Conservation (phyloP, 2,329 filamentous ascomycete species). For the Clonostachys chloroleuca region DNA sequence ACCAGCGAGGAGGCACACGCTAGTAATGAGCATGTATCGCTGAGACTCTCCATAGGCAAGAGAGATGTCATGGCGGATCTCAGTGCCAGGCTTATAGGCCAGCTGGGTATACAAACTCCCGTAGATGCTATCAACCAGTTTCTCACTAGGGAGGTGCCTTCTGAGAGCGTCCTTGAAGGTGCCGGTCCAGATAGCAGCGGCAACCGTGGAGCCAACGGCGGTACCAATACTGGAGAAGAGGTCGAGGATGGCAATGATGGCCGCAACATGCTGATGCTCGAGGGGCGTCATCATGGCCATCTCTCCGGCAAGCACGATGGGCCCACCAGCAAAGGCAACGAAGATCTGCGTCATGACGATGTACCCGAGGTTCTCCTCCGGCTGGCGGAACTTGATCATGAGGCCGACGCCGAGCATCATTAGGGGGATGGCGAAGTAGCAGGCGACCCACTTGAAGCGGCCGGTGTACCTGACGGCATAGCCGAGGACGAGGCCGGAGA, state of each 20-base stretch:
- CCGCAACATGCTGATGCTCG: constrained; percentile 55
- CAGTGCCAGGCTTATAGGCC: constrained; percentile 42
- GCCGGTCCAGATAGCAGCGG: constrained; percentile 61
- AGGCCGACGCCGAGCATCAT: constrained; percentile 51
- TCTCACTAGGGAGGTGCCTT: constrained; percentile 39
- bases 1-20: constrained; percentile 35
- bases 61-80: constrained; percentile 50
- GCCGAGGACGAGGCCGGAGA: constrained; percentile 21
- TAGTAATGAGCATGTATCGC: constrained; percentile 45
- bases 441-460: constrained; percentile 42
- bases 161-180: constrained; percentile 47
- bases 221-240: constrained; percentile 57
- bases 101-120: constrained; percentile 47
- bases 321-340: constrained; percentile 55
- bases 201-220: constrained; percentile 54
- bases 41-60: constrained; percentile 53
- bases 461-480: constrained; percentile 34
- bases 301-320: constrained; percentile 55
- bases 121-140: constrained; percentile 35
- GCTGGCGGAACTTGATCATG: constrained; percentile 57
- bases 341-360: constrained; percentile 60
- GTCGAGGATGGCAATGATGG: constrained; percentile 54
- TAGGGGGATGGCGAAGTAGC: constrained; percentile 44
- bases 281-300: constrained; percentile 56
- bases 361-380: constrained; percentile 43